Conservation (phyloP, 768 basidiomycete species). For the Tylopilus plumbeoviolaceoides region DNA sequence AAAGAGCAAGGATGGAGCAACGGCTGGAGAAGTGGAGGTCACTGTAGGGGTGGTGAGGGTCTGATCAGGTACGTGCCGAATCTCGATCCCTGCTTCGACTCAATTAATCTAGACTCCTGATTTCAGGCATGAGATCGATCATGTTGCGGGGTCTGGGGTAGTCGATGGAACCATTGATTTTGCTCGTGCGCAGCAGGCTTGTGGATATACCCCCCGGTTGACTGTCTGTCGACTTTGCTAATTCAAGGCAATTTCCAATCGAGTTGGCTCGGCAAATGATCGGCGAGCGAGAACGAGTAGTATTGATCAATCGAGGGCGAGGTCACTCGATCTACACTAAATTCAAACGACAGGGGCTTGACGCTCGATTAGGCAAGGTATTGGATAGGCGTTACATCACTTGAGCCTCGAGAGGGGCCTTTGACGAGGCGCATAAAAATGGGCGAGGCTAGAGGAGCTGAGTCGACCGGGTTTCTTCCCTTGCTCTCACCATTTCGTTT, state of each 20-base stretch:
- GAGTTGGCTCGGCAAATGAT: conserved; percentile 1
- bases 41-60: conserved; percentile 72
- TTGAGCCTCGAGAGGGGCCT: conserved; percentile 13
- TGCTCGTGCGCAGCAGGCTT: conserved; percentile 2
- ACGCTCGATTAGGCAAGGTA: conserved; percentile 5
- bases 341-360: neutral
- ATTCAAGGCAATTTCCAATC: conserved; percentile 7
- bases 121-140: neutral
- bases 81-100: neutral
- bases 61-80: conserved; percentile 23
- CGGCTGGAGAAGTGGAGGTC: conserved; percentile 51
- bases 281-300: no score
- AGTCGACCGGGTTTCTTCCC: neutral
- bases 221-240: neutral
- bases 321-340: conserved; percentile 15
- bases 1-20: conserved; percentile 25
- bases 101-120: neutral
- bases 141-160: neutral
- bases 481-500: neutral
- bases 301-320: conserved; percentile 1
- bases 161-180: conserved; percentile 6
- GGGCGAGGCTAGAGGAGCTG: neutral
- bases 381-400: neutral
- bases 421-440: conserved; percentile 11
- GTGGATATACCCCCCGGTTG: no score